These are phyloP conservation scores for Andrographis paniculata DNA, from an alignment of 305 asterid species.

Conservation along the genomic window DNA sequence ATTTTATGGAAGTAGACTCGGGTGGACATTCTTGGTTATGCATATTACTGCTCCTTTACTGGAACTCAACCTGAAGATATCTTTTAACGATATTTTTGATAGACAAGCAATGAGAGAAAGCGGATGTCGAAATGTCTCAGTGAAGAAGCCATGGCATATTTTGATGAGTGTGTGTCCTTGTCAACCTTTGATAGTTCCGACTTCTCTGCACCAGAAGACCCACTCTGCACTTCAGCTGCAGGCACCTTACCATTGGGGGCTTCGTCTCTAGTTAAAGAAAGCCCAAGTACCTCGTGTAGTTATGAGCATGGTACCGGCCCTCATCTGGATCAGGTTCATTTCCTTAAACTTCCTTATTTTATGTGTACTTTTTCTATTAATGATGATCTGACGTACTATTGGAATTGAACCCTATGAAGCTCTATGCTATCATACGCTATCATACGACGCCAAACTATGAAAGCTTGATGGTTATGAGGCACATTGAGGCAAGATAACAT, in stretches of 20 bases:
- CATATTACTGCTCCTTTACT: neutral
- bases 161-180: slow-evolving; percentile 86
- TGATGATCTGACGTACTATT: neutral
- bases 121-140: slow-evolving; percentile 64
- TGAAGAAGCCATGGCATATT: slow-evolving; percentile 87
- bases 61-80: slow-evolving; percentile 12
- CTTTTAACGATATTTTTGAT: slow-evolving; percentile 17
- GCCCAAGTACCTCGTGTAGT: slow-evolving; percentile 20
- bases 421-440: no score
- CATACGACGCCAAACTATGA: no score
- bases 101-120: slow-evolving; percentile 82
- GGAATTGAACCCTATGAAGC: neutral
- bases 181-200: slow-evolving; percentile 96
- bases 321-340: slow-evolving; percentile 41
- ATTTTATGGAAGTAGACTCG: no score
- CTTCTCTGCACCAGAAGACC: slow-evolving; percentile 92
- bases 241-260: slow-evolving; percentile 16
- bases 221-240: slow-evolving; percentile 34
- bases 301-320: slow-evolving; percentile 25
- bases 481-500: no score
- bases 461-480: no score
- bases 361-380: no score
- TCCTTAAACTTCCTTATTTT: neutral
- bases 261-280: slow-evolving; percentile 31
- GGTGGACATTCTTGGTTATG: no score